phyloP scores from a whole-genome alignment of 345 rosid genomes.

The Pistacia integerrima region DNA sequence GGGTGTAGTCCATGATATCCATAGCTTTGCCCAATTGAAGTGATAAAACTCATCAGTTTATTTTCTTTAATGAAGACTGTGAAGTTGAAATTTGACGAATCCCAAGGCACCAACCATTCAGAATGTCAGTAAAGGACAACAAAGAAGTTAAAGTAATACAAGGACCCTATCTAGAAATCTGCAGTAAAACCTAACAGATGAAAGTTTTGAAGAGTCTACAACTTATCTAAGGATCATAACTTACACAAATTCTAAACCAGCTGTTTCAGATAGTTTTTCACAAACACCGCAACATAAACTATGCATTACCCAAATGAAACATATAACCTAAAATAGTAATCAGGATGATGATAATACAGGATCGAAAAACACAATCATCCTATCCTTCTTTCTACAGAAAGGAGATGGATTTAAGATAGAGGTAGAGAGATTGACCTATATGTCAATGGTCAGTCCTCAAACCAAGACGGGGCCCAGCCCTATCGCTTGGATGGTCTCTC shows the following conservation, averaged over 20 bases:
- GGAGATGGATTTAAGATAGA: slow-evolving; percentile 20
- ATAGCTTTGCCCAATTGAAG: not conserved
- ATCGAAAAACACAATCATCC: slow-evolving; percentile 27
- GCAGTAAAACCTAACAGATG: slow-evolving; percentile 4
- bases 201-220: slow-evolving; percentile 10
- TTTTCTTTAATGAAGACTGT: too few relatives aligned
- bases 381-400: slow-evolving; percentile 33
- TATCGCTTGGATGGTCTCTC: slow-evolving; percentile 90
- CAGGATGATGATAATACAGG: slow-evolving; percentile 31
- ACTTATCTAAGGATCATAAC: slow-evolving; percentile 21
- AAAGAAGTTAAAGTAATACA: too few relatives aligned
- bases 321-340: slow-evolving; percentile 25
- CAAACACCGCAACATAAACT: slow-evolving; percentile 15
- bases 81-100: too few relatives aligned
- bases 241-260: slow-evolving; percentile 30
- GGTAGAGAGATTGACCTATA: slow-evolving; percentile 50
- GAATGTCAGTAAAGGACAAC: not conserved
- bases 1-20: too few relatives aligned
- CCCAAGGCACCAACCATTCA: not conserved
- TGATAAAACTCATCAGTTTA: not conserved
- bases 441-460: slow-evolving; percentile 32
- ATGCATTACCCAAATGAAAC: slow-evolving; percentile 24
- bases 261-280: slow-evolving; percentile 1
- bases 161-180: not conserved
- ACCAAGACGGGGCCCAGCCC: slow-evolving; percentile 30